These are phyloP conservation scores for Epichloe bromicola DNA, from an alignment of 2,329 filamentous ascomycete genomes.

Conservation along the genomic window DNA sequence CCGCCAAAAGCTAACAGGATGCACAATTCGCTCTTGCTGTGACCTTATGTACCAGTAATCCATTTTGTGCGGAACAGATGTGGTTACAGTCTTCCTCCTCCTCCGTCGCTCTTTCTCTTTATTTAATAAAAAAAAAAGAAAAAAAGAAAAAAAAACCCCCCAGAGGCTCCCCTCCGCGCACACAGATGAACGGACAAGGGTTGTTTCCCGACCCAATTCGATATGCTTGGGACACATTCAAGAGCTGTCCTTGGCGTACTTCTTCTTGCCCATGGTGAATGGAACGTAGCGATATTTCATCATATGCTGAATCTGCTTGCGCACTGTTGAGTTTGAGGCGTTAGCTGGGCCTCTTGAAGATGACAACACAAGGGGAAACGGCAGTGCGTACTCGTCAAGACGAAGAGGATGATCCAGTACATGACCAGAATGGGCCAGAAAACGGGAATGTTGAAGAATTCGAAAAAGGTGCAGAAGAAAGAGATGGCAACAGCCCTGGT, in stretches of 20 bases:
- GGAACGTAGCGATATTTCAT: constrained; percentile 99
- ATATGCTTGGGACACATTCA: constrained; percentile 10
- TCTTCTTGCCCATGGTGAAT: constrained; percentile 81
- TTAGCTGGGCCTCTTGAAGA: not conserved
- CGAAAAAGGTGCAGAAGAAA: constrained; percentile 84
- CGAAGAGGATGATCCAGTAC: constrained; percentile 96
- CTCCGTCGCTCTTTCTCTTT: not conserved
- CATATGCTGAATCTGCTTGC: constrained; percentile 99
- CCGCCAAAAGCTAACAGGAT: not conserved
- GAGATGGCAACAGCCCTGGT: constrained; percentile 74
- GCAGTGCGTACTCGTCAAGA: constrained; percentile 69
- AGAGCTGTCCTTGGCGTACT: constrained; percentile 54
- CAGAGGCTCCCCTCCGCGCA: not conserved
- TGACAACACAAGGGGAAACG: not conserved
- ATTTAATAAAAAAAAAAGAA: not conserved
- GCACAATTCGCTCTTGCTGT: not conserved
- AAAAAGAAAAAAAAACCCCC: not conserved
- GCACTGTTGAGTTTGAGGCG: constrained; percentile 47
- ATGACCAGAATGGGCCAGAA: constrained; percentile 98
- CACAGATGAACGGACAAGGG: not conserved
- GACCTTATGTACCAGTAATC: not conserved
- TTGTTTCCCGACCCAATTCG: not conserved
- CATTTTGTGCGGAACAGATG: not conserved
- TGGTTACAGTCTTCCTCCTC: not conserved
- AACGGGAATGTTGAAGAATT: constrained; percentile 89